A percentile compares a stretch with the other conserved stretches of the same genome.
These are phyloP conservation scores for Bacidia gigantensis DNA, from an alignment of 495 filamentous ascomycete genomes.

Conservation along the genomic window DNA sequence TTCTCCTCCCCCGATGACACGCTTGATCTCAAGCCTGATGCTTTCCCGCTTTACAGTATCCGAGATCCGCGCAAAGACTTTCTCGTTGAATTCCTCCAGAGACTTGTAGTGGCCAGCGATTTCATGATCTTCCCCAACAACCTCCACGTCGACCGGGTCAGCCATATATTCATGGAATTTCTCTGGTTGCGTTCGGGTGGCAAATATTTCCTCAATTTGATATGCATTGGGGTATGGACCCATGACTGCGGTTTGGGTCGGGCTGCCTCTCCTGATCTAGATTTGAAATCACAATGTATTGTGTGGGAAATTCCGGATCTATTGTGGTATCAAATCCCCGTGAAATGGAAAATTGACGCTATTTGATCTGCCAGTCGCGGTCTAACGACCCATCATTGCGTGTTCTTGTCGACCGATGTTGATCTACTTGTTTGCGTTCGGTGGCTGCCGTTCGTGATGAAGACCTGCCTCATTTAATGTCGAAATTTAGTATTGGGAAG, in stretches of 20 bases:
- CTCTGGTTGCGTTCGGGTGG: not conserved
- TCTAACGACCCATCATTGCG: too few relatives aligned
- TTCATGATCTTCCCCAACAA: slow-evolving; percentile 9
- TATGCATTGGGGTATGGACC: slow-evolving; percentile 2
- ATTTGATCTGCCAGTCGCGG: too few relatives aligned
- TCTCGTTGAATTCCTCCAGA: slow-evolving; percentile 6
- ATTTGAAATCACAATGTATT: too few relatives aligned
- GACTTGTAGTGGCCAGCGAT: slow-evolving; percentile 7
- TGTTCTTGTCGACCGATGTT: too few relatives aligned
- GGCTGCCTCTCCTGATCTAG: too few relatives aligned
- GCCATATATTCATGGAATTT: not conserved
- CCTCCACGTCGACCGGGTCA: slow-evolving; percentile 2
- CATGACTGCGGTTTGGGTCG: not conserved
- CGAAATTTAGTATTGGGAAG: too few relatives aligned
- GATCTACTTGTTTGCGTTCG: too few relatives aligned
- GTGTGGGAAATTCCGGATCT: too few relatives aligned
- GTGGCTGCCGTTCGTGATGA: too few relatives aligned
- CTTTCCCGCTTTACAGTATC: not conserved
- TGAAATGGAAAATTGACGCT: too few relatives aligned
- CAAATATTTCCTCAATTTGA: slow-evolving; percentile 9
- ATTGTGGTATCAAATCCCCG: too few relatives aligned
- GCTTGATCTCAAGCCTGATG: slow-evolving; percentile 2
- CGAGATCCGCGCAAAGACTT: slow-evolving; percentile 2
- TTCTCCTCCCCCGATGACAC: slow-evolving; percentile 8
- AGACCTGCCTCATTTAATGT: too few relatives aligned